Conservation (phyloP, 176 grass and related monocot species). For the Avena sativa region DNA sequence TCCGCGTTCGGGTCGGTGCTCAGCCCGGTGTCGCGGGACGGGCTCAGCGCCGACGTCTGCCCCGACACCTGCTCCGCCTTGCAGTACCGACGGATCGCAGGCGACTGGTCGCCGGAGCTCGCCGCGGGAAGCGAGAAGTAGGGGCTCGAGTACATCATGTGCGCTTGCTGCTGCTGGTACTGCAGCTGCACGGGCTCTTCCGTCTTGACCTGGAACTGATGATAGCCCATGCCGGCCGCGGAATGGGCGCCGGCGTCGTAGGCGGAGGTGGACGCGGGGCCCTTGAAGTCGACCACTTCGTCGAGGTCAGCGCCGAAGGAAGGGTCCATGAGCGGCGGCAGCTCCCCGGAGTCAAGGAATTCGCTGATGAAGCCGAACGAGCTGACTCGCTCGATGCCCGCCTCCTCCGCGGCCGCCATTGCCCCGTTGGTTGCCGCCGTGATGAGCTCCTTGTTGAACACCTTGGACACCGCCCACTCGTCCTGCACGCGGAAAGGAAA, state of each 20-base stretch:
- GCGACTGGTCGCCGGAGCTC: slow-evolving; percentile 35
- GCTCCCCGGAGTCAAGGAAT: slow-evolving; percentile 55
- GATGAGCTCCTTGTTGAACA: slow-evolving; percentile 74
- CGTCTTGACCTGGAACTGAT: slow-evolving; percentile 41
- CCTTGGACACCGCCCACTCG: slow-evolving; percentile 86
- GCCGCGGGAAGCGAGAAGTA: slow-evolving; percentile 51
- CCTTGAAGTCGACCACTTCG: slow-evolving; percentile 48
- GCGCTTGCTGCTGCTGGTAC: slow-evolving; percentile 34
- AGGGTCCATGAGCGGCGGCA: slow-evolving; percentile 70
- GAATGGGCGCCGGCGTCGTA: not conserved
- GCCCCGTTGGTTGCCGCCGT: slow-evolving; percentile 41
- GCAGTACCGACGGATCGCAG: slow-evolving; percentile 75
- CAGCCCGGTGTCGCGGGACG: slow-evolving; percentile 69
- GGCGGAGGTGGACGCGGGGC: slow-evolving; percentile 39
- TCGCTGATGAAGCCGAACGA: slow-evolving; percentile 51
- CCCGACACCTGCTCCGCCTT: slow-evolving; percentile 73
- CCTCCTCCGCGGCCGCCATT: slow-evolving; percentile 27
- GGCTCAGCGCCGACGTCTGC: slow-evolving; percentile 60
- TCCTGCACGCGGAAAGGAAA: slow-evolving; percentile 51
- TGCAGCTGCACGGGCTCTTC: slow-evolving; percentile 42
- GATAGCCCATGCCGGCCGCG: slow-evolving; percentile 14
- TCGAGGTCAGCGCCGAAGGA: slow-evolving; percentile 37
- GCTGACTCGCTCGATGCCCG: slow-evolving; percentile 52
- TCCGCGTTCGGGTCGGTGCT: slow-evolving; percentile 67
- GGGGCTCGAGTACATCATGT: slow-evolving; percentile 41